Percentiles rank a stretch among this genome's conserved stretches.
These are phyloP conservation scores for Ophiostoma himal-ulmi DNA, from an alignment of 2,329 filamentous ascomycete genomes.

Conservation along the genomic window DNA sequence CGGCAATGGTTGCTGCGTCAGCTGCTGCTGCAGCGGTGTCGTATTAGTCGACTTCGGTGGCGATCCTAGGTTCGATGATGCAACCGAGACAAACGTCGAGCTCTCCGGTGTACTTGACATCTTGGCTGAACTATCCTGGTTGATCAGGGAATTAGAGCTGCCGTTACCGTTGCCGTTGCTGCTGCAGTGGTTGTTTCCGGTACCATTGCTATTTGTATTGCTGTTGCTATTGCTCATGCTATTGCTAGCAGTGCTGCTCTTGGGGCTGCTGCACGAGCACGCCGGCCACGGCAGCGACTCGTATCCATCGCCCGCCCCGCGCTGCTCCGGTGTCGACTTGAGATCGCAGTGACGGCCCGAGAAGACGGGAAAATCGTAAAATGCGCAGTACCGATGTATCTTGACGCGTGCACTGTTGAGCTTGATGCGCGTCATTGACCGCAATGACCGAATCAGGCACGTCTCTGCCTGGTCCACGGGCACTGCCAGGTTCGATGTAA, in stretches of 20 bases:
- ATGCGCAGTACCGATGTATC: conserved; percentile 47
- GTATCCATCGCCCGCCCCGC: conserved; percentile 28
- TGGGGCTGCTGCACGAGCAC: conserved; percentile 33
- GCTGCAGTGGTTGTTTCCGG: neutral
- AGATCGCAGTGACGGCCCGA: conserved; percentile 46
- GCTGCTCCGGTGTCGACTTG: conserved; percentile 29
- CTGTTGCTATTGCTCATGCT: neutral
- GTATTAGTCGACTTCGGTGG: conserved; percentile 8
- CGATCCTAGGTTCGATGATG: neutral
- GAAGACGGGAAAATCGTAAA: conserved; percentile 47
- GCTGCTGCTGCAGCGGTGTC: conserved; percentile 4
- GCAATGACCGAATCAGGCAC: conserved; percentile 40
- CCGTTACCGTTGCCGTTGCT: neutral
- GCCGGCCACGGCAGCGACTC: conserved; percentile 33
- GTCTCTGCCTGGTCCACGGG: conserved; percentile 37
- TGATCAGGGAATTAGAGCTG: neutral
- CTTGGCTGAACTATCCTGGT: conserved; percentile 2
- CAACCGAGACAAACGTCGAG: conserved; percentile 9
- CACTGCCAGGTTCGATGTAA: conserved; percentile 33
- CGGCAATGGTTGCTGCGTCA: neutral
- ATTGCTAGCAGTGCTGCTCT: conserved; percentile 15
- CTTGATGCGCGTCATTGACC: conserved; percentile 46
- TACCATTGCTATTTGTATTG: neutral
- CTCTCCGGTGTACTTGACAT: conserved; percentile 14
- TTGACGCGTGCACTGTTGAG: conserved; percentile 49